Conservation (phyloP, 106 monocot species). For the Dendrobium huoshanense region DNA sequence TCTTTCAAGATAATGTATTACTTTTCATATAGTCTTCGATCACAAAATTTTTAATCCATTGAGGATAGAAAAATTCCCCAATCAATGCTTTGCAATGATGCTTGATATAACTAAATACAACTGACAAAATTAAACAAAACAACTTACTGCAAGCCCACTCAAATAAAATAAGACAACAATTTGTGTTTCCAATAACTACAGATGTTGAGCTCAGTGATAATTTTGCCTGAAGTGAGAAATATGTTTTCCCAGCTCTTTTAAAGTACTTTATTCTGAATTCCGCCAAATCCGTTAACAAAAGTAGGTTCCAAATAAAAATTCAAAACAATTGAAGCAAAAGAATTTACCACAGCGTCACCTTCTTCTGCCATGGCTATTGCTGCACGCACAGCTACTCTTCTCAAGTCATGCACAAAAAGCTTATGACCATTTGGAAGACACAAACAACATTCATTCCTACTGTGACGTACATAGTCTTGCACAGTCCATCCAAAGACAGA, state of each 20-base stretch:
- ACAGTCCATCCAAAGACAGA: conserved; percentile 13
- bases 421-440: conserved; percentile 19
- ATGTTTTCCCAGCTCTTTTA: background rate
- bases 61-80: no score
- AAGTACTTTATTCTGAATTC: background rate
- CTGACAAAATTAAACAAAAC: background rate
- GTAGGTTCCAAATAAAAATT: background rate
- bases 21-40: no score
- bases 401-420: conserved; percentile 10
- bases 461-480: conserved; percentile 13
- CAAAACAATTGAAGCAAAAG: background rate
- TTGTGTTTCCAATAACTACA: background rate
- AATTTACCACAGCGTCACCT: conserved; percentile 17
- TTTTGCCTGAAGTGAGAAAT: background rate
- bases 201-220: background rate
- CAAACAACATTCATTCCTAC: background rate
- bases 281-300: background rate
- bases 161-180: background rate
- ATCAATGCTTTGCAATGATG: background rate
- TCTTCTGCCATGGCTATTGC: conserved; percentile 22
- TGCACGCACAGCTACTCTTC: conserved; percentile 18
- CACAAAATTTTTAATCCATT: background rate
- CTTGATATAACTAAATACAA: no score
- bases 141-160: background rate
- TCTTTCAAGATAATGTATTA: no score